Percentiles rank a stretch among this genome's conserved stretches.
Evolutionary conservation across 2,329 filamentous ascomycete genomes (phyloP).

Genomic region (Zymoseptoria ardabiliae): DNA sequence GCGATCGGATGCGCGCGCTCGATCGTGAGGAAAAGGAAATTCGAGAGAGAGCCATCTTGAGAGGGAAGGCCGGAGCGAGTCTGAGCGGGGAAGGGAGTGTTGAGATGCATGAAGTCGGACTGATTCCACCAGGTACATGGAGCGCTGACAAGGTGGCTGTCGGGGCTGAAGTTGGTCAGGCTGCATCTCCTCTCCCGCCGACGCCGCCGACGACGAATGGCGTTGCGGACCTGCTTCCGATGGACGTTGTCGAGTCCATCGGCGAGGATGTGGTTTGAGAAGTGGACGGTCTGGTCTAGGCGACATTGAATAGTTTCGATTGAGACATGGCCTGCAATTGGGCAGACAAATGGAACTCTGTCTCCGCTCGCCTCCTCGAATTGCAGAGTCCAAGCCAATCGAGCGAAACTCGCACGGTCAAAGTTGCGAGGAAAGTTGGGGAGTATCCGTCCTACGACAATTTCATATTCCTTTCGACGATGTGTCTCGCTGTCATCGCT

Average conservation of each 20-base stretch:
- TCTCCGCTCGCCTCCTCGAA: neutral
- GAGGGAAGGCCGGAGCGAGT: constrained; percentile 6
- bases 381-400: neutral
- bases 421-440: too few species aligned
- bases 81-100: constrained; percentile 12
- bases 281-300: neutral
- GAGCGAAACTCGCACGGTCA: too few species aligned
- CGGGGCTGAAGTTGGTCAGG: neutral
- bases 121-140: neutral
- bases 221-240: neutral
- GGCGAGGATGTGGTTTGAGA: neutral
- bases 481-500: too few species aligned
- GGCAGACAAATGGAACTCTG: neutral
- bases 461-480: too few species aligned
- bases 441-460: too few species aligned
- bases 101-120: constrained; percentile 9
- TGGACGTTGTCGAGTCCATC: neutral
- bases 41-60: constrained; percentile 35
- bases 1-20: constrained; percentile 38
- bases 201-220: neutral
- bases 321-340: neutral
- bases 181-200: neutral
- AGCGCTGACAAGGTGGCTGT: neutral
- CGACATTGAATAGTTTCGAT: neutral
- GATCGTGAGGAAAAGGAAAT: constrained; percentile 42